Base-by-base conservation (phyloP, 1,139 yeast species). In the Yamadazyma sp. region DNA sequence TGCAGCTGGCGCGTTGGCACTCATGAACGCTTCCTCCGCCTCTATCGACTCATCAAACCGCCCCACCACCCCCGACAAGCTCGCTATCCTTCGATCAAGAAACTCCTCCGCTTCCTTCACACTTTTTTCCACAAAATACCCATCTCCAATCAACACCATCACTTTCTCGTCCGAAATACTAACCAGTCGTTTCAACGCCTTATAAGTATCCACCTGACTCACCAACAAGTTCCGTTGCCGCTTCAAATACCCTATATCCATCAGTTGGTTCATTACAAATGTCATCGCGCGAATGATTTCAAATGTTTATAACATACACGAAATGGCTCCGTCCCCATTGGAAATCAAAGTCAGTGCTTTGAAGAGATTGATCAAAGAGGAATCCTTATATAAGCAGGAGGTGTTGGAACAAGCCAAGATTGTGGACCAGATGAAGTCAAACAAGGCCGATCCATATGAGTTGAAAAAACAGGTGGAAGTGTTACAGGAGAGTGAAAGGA, bases 321-420 rank as follows among this genome's bases (percentile, higher is more conserved):
- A n/a, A n/a, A 88, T 86, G 90, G 76, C 90, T 2, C 96, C 96
- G 33, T 69, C 89, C 1, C 81, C 76, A 46, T 61, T 86, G 38
- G 86, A 85, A 51, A 87, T 89, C 61, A 88, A 88, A 54, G 72
- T 78, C 35, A 79, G 77, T 46, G 94, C 96, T 3, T 69, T 89
- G 38, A 76, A 76, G 46, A 73, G 96, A 44, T 70, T 90, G 28
- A 53, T 84, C 38, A 87, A 87, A 51, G 97, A 89, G 56, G 81
- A 83, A 49, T 56, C 56, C 12, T 67, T 80, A 31, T 89, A 88
- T 57, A 65, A 73, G 35, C 69, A 74, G 42, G 96, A 89, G 54
- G 71, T 79, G 25, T 59, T 59, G 12, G 88, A 85, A 40, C 88
- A 85, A 48, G 70, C 75, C 33, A 57, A 60, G n/a, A 67, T 64